Base-by-base conservation (phyloP, 768 basidiomycete genomes). In the Lactarius akahatsu region DNA sequence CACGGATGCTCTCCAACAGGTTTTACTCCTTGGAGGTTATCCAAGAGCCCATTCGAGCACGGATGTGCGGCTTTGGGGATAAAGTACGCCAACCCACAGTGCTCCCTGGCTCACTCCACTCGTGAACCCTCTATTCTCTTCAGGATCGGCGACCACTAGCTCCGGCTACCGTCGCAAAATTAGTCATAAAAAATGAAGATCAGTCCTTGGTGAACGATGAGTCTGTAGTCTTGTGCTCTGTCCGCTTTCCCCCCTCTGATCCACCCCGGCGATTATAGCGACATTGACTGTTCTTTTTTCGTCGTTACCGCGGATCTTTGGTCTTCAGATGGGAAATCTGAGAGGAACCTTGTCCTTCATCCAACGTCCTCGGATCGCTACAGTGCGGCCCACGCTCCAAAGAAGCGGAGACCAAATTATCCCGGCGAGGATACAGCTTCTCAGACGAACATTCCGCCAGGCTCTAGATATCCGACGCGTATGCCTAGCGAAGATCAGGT, bases 61-160 rank as follows among this genome's bases (percentile, higher is more conserved):
- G 95, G 70, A 96, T 96, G 89, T 96, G 95, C 75, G 96, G 96
- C 13, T 96, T 96, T 76, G 95, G 95, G 55, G 94, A 97, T 81
- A 96, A 96, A 82, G 94, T 94, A 71, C 66, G 81, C 73, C 23
- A 34, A 41, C 55, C 34, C 57, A 57, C 30, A 67, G 57, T 63
- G 69, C 59, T 52, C 57, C 60, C 56, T 62, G 43, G 55, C 36
- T 52, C 59, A 41, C 30, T 28, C 41, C 45, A 38, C 43, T 23
- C 56, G 11, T 67, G 56, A 64, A 30, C 50, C 74, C 70, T 62
- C 45, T 47, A 20, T 69, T 41, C 64, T 56, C 34, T 60, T 28
- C 62, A 96, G 92, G 95, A 98, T 83, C 89, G 95, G 68, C 83
- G 95, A 61, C 94, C 95, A 0, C 81, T 97, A 62, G 94, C 94